Evolutionary conservation across 2,329 filamentous ascomycete genomes (phyloP).

Genomic region (Paecilomyces sp.): DNA sequence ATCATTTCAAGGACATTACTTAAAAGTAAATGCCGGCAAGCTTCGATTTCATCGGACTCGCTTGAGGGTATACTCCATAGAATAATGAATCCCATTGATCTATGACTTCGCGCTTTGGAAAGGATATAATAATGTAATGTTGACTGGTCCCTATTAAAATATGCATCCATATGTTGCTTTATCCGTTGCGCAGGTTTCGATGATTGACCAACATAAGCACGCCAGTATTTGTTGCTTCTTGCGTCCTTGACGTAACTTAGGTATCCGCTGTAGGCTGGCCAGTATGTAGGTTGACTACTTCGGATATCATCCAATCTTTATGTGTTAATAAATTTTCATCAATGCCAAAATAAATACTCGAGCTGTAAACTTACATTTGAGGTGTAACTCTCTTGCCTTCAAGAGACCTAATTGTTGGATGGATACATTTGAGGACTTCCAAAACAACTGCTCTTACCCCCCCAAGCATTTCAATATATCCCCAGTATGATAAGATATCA

Average conservation of each 20-base stretch:
- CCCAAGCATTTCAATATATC: background rate
- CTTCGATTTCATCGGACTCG: background rate
- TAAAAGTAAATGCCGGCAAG: background rate
- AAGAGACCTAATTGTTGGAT: background rate
- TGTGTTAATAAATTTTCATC: background rate
- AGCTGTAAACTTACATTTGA: background rate
- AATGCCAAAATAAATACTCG: background rate
- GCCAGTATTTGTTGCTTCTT: background rate
- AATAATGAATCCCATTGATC: background rate
- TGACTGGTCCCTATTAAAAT: background rate
- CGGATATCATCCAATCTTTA: background rate
- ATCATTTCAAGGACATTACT: background rate
- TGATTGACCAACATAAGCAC: background rate
- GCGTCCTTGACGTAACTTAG: background rate
- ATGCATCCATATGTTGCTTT: background rate
- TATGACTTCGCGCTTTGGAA: background rate
- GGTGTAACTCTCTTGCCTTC: background rate
- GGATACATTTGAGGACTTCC: background rate
- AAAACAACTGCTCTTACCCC: background rate
- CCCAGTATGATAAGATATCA: background rate
- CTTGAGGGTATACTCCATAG: background rate
- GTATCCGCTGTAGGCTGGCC: background rate
- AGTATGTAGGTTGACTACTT: background rate
- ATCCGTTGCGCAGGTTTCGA: background rate
- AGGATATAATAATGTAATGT: background rate